Evolutionary conservation across 2,329 filamentous ascomycete genomes (phyloP).

Genomic region (Xylariales sp.): DNA sequence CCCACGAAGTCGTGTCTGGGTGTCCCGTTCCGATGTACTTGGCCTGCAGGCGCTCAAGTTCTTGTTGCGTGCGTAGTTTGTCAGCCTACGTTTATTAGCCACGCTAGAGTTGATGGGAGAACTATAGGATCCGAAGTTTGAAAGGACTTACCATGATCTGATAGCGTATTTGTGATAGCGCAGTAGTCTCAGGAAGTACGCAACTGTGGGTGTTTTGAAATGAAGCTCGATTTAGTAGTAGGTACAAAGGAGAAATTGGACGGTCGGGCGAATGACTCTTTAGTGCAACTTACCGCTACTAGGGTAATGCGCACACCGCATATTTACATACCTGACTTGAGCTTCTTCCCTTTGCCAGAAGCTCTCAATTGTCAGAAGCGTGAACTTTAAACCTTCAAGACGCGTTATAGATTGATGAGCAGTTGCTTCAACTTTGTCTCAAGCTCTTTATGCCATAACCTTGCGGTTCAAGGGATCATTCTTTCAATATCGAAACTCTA

Average conservation of each 20-base stretch:
- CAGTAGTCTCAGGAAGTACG: background rate
- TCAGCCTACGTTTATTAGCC: slow-evolving; percentile 68
- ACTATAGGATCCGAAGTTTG: fast-evolving
- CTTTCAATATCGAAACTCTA: no score
- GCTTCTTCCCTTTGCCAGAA: background rate
- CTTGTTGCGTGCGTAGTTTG: slow-evolving; percentile 96
- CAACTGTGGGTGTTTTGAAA: background rate
- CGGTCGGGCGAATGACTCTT: background rate
- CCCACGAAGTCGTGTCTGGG: slow-evolving; percentile 95
- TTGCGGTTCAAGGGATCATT: background rate
- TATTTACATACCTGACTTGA: background rate
- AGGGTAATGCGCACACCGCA: background rate
- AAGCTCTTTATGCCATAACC: background rate
- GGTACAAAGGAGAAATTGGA: background rate
- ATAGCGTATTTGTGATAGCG: background rate
- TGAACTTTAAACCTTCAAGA: background rate
- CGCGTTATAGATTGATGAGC: background rate
- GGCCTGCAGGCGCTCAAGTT: slow-evolving; percentile 95
- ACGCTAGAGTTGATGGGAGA: background rate
- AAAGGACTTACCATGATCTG: slow-evolving; percentile 33
- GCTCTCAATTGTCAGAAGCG: background rate
- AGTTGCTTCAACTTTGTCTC: background rate
- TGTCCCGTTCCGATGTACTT: slow-evolving; percentile 97
- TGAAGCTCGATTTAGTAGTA: background rate
- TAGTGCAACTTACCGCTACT: slow-evolving; percentile 21